phyloP scores from a whole-genome alignment of 2,329 filamentous ascomycete species.

The Diaporthe sp. region DNA sequence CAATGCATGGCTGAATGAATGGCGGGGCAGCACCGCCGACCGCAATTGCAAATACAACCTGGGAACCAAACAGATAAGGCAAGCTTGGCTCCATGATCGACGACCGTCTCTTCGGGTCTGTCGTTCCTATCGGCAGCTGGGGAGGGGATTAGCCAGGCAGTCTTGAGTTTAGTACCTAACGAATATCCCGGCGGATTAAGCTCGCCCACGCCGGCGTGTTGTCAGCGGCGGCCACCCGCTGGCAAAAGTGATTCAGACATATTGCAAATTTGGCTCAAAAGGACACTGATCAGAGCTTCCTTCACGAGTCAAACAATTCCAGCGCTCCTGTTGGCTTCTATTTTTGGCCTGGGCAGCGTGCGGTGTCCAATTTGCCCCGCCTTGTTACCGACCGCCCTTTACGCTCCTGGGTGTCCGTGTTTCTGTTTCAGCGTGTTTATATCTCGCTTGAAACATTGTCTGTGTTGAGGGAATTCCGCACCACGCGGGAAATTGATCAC shows the following conservation, averaged over 20 bases:
- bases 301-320: background rate
- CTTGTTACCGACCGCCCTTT: background rate
- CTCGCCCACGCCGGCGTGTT: background rate
- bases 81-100: background rate
- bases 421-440: constrained; percentile 19
- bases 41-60: constrained; percentile 22
- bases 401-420: constrained; percentile 2
- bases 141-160: background rate
- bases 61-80: background rate
- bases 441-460: constrained; percentile 25
- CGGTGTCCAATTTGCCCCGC: background rate
- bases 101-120: background rate
- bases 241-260: background rate
- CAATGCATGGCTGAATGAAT: background rate
- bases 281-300: background rate
- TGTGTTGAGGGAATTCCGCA: background rate
- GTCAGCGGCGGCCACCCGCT: background rate
- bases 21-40: background rate
- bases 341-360: background rate
- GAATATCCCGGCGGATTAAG: background rate
- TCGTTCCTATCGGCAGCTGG: background rate
- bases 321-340: background rate
- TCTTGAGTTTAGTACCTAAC: background rate
- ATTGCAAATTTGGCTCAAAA: background rate
- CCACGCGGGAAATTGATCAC: background rate